Conservation (phyloP, 371 early-diverging fungal genomes). For the Choanephora cucurbitarum region DNA sequence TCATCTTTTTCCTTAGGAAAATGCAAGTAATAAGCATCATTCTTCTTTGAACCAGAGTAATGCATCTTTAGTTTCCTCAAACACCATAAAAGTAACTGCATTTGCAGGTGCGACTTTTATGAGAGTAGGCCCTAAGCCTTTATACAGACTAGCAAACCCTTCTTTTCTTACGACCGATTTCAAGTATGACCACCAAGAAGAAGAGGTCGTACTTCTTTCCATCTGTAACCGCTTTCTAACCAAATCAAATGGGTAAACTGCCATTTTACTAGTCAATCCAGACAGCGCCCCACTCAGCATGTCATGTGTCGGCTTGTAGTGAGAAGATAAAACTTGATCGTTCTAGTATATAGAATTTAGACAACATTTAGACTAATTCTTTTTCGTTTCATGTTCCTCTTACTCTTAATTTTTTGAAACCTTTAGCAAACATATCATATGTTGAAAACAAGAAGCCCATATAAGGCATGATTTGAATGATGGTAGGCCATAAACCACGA, state of each 20-base stretch:
- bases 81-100: conserved; percentile 88
- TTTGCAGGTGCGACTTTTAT: conserved; percentile 86
- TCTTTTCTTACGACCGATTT: conserved; percentile 69
- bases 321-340: conserved; percentile 21
- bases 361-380: neutral
- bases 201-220: conserved; percentile 65
- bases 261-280: conserved; percentile 81
- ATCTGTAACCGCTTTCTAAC: conserved; percentile 79
- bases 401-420: conserved; percentile 45
- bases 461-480: conserved; percentile 90
- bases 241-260: conserved; percentile 91
- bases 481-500: conserved; percentile 79
- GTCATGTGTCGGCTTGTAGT: conserved; percentile 56
- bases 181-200: conserved; percentile 57
- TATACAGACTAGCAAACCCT: conserved; percentile 83
- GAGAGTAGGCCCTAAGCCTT: conserved; percentile 82
- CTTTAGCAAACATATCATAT: conserved; percentile 64
- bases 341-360: conserved; percentile 24
- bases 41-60: conserved; percentile 35
- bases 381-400: neutral
- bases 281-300: conserved; percentile 83
- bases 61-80: conserved; percentile 57
- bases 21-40: neutral
- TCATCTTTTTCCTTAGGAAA: conserved; percentile 12
- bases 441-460: conserved; percentile 87